Evolutionary conservation across 495 filamentous ascomycete species (phyloP).

Genomic region (Aspergillus ellipticus): DNA sequence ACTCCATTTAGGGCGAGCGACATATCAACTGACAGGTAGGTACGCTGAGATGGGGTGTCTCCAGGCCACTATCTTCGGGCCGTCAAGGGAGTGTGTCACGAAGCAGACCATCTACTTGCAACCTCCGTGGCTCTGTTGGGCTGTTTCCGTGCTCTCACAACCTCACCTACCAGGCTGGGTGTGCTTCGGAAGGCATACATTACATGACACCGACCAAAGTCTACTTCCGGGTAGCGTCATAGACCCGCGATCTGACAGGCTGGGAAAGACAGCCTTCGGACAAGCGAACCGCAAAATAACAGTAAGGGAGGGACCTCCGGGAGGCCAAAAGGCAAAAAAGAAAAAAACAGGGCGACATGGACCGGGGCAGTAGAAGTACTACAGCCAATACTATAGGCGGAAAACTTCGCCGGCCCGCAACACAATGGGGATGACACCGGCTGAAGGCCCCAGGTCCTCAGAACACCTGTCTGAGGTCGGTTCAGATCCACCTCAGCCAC

Average conservation of each 20-base stretch:
- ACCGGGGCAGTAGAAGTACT: neutral
- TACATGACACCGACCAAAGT: neutral
- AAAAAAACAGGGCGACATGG: neutral
- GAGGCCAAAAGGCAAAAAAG: neutral
- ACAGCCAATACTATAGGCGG: constrained; percentile 1
- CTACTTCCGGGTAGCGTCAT: neutral
- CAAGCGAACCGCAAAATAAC: neutral
- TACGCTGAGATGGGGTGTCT: neutral
- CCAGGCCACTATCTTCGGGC: neutral
- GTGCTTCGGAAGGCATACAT: neutral
- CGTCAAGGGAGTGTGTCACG: neutral
- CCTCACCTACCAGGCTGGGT: neutral
- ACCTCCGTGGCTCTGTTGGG: neutral
- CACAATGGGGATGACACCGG: neutral
- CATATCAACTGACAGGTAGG: neutral
- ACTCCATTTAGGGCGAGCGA: neutral
- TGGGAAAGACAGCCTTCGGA: neutral
- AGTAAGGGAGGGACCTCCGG: neutral
- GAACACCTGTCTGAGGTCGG: neutral
- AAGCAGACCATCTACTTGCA: neutral
- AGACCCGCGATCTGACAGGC: neutral
- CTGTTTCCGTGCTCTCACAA: neutral
- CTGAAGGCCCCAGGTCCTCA: neutral
- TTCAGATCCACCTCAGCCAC: neutral
- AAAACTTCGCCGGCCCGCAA: neutral